Evolutionary conservation across 495 filamentous ascomycete genomes (phyloP).

Genomic region (Tetracladium setigerum): DNA sequence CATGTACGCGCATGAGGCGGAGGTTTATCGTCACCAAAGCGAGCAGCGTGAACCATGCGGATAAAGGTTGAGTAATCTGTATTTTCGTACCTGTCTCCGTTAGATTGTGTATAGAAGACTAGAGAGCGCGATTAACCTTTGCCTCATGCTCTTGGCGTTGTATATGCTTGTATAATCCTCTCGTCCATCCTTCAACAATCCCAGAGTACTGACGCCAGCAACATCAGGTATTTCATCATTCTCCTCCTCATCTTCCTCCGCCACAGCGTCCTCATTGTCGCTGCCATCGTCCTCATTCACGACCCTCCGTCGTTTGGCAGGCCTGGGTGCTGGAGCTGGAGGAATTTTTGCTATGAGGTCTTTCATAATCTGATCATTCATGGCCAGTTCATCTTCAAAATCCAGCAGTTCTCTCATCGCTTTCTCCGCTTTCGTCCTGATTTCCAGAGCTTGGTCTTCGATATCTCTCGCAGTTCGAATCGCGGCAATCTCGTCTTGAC

Average conservation of each 20-base stretch:
- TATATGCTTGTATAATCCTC: constrained; percentile 32
- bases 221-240: constrained; percentile 4
- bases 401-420: constrained; percentile 39
- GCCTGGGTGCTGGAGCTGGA: constrained; percentile 30
- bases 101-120: neutral
- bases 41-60: constrained; percentile 66
- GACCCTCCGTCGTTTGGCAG: constrained; percentile 10
- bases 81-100: constrained; percentile 48
- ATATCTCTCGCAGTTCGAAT: constrained; percentile 29
- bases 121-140: constrained; percentile 19
- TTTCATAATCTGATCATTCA: constrained; percentile 30
- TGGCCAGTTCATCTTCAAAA: constrained; percentile 36
- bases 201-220: constrained; percentile 16
- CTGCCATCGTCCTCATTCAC: constrained; percentile 17
- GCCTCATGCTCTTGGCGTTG: constrained; percentile 26
- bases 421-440: constrained; percentile 33
- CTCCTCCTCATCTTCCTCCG: constrained; percentile 16
- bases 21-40: constrained; percentile 55
- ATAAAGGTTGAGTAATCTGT: constrained; percentile 76
- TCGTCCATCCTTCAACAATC: constrained; percentile 29
- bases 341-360: constrained; percentile 31
- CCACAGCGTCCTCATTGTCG: constrained; percentile 23
- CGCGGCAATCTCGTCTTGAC: constrained; percentile 32
- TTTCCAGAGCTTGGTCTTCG: constrained; percentile 28
- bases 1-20: constrained; percentile 43